Percentiles rank a stretch among this genome's conserved stretches.
phyloP scores from a whole-genome alignment of 371 early-diverging fungal species.

The Syncephalastrum sp. region DNA sequence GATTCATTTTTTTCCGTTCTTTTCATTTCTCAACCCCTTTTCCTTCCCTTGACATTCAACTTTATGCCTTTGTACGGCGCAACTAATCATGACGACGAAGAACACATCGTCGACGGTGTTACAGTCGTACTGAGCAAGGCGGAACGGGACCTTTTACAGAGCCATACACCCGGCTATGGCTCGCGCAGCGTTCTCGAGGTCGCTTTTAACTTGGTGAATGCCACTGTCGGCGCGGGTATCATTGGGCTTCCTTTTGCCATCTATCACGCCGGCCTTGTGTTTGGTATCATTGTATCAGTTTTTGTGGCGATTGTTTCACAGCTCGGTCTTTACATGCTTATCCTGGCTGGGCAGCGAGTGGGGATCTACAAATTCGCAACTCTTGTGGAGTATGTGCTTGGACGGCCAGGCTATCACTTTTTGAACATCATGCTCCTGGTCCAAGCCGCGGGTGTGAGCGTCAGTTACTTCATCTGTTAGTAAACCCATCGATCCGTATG shows the following conservation, averaged over 20 bases:
- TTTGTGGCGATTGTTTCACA: conserved; percentile 39
- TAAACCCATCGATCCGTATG: neutral
- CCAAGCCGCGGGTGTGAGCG: conserved; percentile 33
- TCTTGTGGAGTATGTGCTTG: conserved; percentile 42
- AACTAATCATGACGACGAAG: no score
- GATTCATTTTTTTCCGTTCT: no score
- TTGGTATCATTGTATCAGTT: conserved; percentile 38
- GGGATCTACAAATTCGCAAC: conserved; percentile 42
- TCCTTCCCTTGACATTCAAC: no score
- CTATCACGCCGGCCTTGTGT: conserved; percentile 45
- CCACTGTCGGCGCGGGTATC: conserved; percentile 53
- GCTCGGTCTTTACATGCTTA: conserved; percentile 40
- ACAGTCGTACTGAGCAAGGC: neutral
- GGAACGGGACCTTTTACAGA: conserved; percentile 24
- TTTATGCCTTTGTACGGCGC: no score
- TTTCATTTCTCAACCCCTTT: no score
- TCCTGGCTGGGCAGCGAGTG: conserved; percentile 40
- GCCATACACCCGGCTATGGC: conserved; percentile 28
- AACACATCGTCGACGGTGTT: no score
- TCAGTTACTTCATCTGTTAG: conserved; percentile 41
- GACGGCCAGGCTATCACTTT: conserved; percentile 36
- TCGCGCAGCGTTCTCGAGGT: conserved; percentile 19
- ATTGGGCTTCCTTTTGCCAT: conserved; percentile 49
- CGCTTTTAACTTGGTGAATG: conserved; percentile 47
- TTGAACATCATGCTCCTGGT: conserved; percentile 39